Percentiles rank a stretch among this genome's conserved stretches.
Evolutionary conservation across 106 monocot species (phyloP).

Genomic region (Acorus calamus): DNA sequence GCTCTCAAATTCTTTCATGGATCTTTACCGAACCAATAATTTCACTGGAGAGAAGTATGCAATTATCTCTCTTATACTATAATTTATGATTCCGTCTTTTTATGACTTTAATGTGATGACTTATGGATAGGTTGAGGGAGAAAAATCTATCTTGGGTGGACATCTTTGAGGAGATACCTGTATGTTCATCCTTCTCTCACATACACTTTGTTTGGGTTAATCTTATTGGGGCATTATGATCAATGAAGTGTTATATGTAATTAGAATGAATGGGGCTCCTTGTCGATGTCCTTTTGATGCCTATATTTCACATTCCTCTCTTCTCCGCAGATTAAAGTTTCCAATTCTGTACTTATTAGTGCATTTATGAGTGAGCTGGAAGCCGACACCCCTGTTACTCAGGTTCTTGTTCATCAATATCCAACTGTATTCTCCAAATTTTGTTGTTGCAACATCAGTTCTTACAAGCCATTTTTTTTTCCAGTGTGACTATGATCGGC

Average conservation of each 20-base stretch:
- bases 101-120: background rate
- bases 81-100: background rate
- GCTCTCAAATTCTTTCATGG: conserved; percentile 73
- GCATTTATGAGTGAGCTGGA: conserved; percentile 91
- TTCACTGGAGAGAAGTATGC: conserved; percentile 88
- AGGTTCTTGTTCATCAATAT: conserved; percentile 56
- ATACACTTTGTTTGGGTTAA: background rate
- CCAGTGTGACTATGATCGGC: conserved; percentile 92
- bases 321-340: conserved; percentile 65
- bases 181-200: conserved; percentile 17
- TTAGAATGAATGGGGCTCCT: background rate
- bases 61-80: background rate
- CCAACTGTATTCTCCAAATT: background rate
- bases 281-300: background rate
- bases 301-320: background rate
- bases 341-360: conserved; percentile 95
- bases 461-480: conserved; percentile 1
- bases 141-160: conserved; percentile 93
- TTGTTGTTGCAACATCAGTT: background rate
- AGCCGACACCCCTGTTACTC: conserved; percentile 74
- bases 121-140: conserved; percentile 61
- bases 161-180: conserved; percentile 97
- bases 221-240: background rate
- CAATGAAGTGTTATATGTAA: too few species aligned
- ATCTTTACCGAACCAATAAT: conserved; percentile 51